A percentile compares a stretch with the other conserved stretches of the same genome.
phyloP scores from a whole-genome alignment of 768 basidiomycete genomes.

The Russula ochroleuca region DNA sequence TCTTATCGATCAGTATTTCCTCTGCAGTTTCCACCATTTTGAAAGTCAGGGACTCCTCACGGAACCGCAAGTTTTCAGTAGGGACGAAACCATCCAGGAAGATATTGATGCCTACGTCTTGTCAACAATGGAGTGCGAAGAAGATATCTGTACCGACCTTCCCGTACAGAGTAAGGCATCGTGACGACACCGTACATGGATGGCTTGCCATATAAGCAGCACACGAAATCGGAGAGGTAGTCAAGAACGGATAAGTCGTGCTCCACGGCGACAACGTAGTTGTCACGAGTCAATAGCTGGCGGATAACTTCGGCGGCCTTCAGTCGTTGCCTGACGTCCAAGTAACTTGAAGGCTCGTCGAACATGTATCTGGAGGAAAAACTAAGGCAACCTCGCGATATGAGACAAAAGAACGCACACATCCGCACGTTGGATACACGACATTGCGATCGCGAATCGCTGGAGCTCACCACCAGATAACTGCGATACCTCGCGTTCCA shows the following conservation, averaged over 20 bases:
- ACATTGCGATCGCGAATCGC: conserved; percentile 96
- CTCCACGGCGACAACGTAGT: conserved; percentile 97
- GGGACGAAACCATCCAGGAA: conserved; percentile 99
- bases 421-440: conserved; percentile 91
- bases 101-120: conserved; percentile 84
- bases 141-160: conserved; percentile 53
- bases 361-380: conserved; percentile 70
- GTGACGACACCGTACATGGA: conserved; percentile 98
- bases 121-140: conserved; percentile 10
- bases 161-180: conserved; percentile 96
- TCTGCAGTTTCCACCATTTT: conserved; percentile 98
- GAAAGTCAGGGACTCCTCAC: conserved; percentile 92
- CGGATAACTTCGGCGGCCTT: conserved; percentile 95
- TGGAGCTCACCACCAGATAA: conserved; percentile 97
- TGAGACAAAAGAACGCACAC: conserved; percentile 55
- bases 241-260: conserved; percentile 98
- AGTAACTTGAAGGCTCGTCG: conserved; percentile 97
- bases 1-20: conserved; percentile 81
- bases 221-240: conserved; percentile 97
- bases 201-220: conserved; percentile 95
- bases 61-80: conserved; percentile 96
- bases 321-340: conserved; percentile 94
- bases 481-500: conserved; percentile 79
- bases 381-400: conserved; percentile 7
- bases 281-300: conserved; percentile 69